These are phyloP conservation scores for Metschnikowia vanudenii DNA, from an alignment of 805 yeast species.

Conservation along the genomic window DNA sequence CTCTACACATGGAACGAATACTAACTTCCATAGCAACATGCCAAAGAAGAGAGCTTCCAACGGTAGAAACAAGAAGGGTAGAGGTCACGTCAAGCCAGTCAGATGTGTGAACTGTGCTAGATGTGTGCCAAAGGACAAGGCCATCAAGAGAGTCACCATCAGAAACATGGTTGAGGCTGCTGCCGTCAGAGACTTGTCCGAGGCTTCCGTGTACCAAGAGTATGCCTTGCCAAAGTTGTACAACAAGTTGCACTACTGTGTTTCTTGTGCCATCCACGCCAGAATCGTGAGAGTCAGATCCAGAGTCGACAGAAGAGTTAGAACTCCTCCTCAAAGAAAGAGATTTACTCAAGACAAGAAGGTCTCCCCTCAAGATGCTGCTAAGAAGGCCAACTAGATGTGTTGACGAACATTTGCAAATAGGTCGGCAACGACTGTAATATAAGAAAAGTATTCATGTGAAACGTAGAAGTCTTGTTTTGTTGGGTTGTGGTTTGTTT, in stretches of 20 bases:
- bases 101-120: slow-evolving; percentile 99
- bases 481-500: too few species aligned
- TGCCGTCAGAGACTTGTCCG: slow-evolving; percentile 99
- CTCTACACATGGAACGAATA: too few species aligned
- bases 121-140: slow-evolving; percentile 99
- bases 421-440: slow-evolving; percentile 18
- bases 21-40: slow-evolving; percentile 54
- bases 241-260: slow-evolving; percentile 99
- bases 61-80: slow-evolving; percentile 99
- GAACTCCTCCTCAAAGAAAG: slow-evolving; percentile 99
- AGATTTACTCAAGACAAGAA: slow-evolving; percentile 96
- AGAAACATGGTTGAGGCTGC: slow-evolving; percentile 99
- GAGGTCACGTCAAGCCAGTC: slow-evolving; percentile 99
- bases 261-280: slow-evolving; percentile 99
- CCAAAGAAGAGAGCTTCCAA: slow-evolving; percentile 99
- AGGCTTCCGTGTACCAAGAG: slow-evolving; percentile 98
- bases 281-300: slow-evolving; percentile 99
- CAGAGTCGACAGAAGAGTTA: slow-evolving; percentile 96
- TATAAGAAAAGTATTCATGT: slow-evolving; percentile 11
- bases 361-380: slow-evolving; percentile 96
- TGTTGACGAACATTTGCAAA: slow-evolving; percentile 10
- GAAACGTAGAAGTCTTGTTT: too few species aligned
- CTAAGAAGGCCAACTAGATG: slow-evolving; percentile 76
- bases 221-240: slow-evolving; percentile 99
- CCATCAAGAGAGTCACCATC: slow-evolving; percentile 99